Evolutionary conservation across 2,329 filamentous ascomycete genomes (phyloP).

Genomic region (Cercospora citrullina): DNA sequence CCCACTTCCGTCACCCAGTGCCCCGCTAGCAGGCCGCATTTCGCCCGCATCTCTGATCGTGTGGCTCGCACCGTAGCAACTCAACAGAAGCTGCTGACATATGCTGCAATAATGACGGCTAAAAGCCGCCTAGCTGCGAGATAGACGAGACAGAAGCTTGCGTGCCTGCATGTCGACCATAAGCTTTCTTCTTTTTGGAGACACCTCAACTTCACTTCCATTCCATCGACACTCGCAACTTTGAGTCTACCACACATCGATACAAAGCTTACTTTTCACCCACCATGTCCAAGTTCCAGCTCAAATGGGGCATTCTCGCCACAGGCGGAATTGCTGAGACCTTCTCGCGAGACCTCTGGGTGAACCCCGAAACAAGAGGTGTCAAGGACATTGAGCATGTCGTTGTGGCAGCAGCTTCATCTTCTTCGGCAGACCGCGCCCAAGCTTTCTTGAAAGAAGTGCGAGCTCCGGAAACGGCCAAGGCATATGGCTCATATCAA

Average conservation of each 20-base stretch:
- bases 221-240: background rate
- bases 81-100: background rate
- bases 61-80: background rate
- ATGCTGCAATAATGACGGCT: background rate
- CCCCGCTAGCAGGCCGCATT: background rate
- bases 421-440: slow-evolving; percentile 68
- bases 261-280: background rate
- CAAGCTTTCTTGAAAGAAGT: slow-evolving; percentile 70
- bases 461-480: slow-evolving; percentile 66
- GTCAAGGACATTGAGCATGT: slow-evolving; percentile 74
- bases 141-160: background rate
- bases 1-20: background rate
- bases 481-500: slow-evolving; percentile 76
- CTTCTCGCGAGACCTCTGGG: slow-evolving; percentile 74
- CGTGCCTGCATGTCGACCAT: background rate
- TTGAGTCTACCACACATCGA: background rate
- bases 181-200: slow-evolving; percentile 1
- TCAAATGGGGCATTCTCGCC: slow-evolving; percentile 49
- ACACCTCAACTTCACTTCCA: background rate
- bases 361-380: slow-evolving; percentile 67
- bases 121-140: background rate
- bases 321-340: slow-evolving; percentile 52
- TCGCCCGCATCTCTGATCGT: background rate
- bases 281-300: slow-evolving; percentile 38
- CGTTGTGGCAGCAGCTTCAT: slow-evolving; percentile 78